Evolutionary conservation across 2,329 filamentous ascomycete genomes (phyloP).

Genomic region (Stachybotrys echinatus): DNA sequence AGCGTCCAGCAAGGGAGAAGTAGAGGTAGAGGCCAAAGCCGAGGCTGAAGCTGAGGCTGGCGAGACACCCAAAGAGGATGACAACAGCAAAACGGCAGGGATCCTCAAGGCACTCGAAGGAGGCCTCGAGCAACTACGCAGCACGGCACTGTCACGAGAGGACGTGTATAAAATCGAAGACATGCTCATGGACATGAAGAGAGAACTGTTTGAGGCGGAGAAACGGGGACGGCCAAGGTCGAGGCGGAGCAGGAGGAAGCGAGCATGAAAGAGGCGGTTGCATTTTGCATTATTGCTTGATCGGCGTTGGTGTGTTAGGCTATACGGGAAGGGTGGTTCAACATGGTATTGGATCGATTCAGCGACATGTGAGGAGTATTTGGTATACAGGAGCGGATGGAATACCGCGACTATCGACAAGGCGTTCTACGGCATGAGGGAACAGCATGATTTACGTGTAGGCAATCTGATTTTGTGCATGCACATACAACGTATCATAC

Average conservation of each 20-base stretch:
- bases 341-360: slow-evolving; percentile 1
- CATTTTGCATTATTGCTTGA: neutral
- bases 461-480: neutral
- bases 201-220: slow-evolving; percentile 67
- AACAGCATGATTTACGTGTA: neutral
- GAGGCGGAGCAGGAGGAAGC: neutral
- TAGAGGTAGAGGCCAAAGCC: neutral
- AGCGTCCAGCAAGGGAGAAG: slow-evolving; percentile 2
- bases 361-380: neutral
- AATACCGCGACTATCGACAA: neutral
- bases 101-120: slow-evolving; percentile 27
- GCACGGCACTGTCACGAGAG: slow-evolving; percentile 53
- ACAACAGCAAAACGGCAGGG: slow-evolving; percentile 7
- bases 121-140: slow-evolving; percentile 52
- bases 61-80: slow-evolving; percentile 4
- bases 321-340: neutral
- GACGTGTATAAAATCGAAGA: slow-evolving; percentile 71
- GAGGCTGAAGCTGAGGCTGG: neutral
- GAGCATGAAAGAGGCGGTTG: neutral
- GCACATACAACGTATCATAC: neutral
- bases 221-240: slow-evolving; percentile 38
- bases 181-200: slow-evolving; percentile 72
- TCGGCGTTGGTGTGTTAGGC: neutral
- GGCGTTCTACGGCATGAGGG: slow-evolving; percentile 12
- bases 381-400: neutral